Evolutionary conservation across 1,284 basidiomycete species (phyloP).

Genomic region (Melampsora larici-populina): DNA sequence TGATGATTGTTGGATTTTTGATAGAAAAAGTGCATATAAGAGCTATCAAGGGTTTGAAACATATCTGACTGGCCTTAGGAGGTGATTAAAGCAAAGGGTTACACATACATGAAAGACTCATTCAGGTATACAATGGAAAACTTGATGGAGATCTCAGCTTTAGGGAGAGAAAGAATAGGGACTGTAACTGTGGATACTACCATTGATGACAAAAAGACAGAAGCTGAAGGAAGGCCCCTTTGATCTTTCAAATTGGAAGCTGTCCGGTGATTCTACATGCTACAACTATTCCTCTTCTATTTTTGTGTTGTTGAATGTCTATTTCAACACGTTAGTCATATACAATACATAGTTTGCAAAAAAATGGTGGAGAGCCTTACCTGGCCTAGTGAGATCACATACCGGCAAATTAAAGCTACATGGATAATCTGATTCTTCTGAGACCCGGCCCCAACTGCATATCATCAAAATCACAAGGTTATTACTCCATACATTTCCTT

Average conservation of each 20-base stretch:
- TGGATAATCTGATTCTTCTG: constrained; percentile 16
- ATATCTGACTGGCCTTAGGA: too few species aligned
- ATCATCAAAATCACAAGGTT: neutral
- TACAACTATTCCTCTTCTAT: constrained; percentile 25
- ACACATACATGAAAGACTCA: too few species aligned
- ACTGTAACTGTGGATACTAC: neutral
- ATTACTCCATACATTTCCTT: neutral
- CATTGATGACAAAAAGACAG: too few species aligned
- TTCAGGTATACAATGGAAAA: too few species aligned
- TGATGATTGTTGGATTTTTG: too few species aligned
- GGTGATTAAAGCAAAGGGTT: too few species aligned
- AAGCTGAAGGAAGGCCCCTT: too few species aligned
- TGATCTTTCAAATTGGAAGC: constrained; percentile 8
- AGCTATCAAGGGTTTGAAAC: too few species aligned
- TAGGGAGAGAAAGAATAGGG: too few species aligned
- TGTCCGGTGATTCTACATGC: constrained; percentile 29
- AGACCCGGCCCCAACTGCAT: constrained; percentile 4
- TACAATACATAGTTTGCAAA: too few species aligned
- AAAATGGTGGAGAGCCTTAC: constrained; percentile 4
- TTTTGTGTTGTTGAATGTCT: constrained; percentile 20
- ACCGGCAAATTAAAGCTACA: constrained; percentile 39
- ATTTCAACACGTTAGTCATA: neutral
- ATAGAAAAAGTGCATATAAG: too few species aligned
- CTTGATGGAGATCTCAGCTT: too few species aligned
- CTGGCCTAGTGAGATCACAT: constrained; percentile 29